Conservation (phyloP, 371 early-diverging fungal species). For the Fennellomyces sp. region DNA sequence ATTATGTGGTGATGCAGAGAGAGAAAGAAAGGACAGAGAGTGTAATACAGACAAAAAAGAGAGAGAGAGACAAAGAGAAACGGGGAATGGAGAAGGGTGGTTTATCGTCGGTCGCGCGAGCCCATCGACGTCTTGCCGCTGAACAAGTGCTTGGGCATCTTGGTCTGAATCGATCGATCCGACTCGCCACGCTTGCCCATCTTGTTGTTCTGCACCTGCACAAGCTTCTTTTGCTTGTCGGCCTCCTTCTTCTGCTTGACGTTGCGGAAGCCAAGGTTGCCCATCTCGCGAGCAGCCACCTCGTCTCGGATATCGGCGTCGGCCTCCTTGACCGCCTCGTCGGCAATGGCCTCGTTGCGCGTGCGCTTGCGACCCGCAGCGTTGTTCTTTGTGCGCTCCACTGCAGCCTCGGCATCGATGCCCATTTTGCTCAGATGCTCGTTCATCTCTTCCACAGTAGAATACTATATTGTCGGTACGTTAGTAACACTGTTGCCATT, state of each 20-base stretch:
- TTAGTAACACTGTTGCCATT: no score
- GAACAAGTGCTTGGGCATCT: constrained; percentile 98
- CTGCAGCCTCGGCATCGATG: constrained; percentile 53
- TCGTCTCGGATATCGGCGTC: constrained; percentile 57
- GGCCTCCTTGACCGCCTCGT: constrained; percentile 62
- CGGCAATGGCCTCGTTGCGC: constrained; percentile 36
- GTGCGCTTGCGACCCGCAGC: constrained; percentile 68
- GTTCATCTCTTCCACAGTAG: constrained; percentile 60
- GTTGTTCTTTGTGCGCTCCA: constrained; percentile 56
- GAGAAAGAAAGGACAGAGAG: neutral
- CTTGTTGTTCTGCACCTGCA: constrained; percentile 74
- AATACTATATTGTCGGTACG: constrained; percentile 5
- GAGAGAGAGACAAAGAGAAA: neutral
- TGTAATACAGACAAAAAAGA: no score
- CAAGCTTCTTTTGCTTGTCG: constrained; percentile 74
- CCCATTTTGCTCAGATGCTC: constrained; percentile 65
- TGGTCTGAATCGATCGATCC: constrained; percentile 85
- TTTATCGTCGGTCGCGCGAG: constrained; percentile 84
- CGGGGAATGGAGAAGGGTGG: neutral
- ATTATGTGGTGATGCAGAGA: neutral
- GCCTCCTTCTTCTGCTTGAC: constrained; percentile 72
- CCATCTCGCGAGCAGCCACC: constrained; percentile 60
- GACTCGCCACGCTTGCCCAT: constrained; percentile 91
- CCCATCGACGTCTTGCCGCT: constrained; percentile 89
- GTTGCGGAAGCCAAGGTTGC: constrained; percentile 78